Base-by-base conservation (phyloP, 2,329 filamentous ascomycete genomes). In the Aurifilum marmelostoma region DNA sequence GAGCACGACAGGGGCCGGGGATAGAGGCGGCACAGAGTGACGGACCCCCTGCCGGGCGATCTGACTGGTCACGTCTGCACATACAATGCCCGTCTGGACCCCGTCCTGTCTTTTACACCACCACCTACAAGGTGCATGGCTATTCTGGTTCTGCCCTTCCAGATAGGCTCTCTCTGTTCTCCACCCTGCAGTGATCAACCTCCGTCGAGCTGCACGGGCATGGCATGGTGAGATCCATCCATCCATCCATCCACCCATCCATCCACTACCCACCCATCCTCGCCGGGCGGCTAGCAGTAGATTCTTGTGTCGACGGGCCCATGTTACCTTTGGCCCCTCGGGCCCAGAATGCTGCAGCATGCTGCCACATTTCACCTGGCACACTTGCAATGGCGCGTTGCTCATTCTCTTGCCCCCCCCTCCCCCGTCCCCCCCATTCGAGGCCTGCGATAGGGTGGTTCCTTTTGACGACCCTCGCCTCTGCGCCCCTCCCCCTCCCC, bases 1-100 rank as follows among this genome's bases (percentile, higher is more conserved):
- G 11, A 24, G 37, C 7, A 37, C n/a, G 58, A 63, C 69, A 70
- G 69, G 69, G 69, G 56, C 56, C 50, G 41, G 68, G n/a, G 66
- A 61, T 60, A 9, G 50, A 67, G 62, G 43, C 68, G 69, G 43
- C 68, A 67, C 69, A 68, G 21, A 29, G 14, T 21, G 14, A 12
- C 52, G 62, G 62, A 47, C 43, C 43, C 43, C 62, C 66, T 52
- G 14, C 32, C 21, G 29, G 43, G 61, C 43, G 18, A 37, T 56
- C 47, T 68, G 56, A 68, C 29, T 70, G 66, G 69, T 18, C 62
- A 4, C 43, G 59, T 41, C 43, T 58, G 11, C 34, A 34, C 34
- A 34, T 34, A n/a, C n/a, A n/a, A n/a, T n/a, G n/a, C n/a, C n/a
- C n/a, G n/a, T n/a, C n/a, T n/a, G n/a, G n/a, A n/a, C n/a, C n/a